These are phyloP conservation scores for Lasiodiplodia sp. DNA, from an alignment of 2,329 filamentous ascomycete genomes.

Conservation along the genomic window DNA sequence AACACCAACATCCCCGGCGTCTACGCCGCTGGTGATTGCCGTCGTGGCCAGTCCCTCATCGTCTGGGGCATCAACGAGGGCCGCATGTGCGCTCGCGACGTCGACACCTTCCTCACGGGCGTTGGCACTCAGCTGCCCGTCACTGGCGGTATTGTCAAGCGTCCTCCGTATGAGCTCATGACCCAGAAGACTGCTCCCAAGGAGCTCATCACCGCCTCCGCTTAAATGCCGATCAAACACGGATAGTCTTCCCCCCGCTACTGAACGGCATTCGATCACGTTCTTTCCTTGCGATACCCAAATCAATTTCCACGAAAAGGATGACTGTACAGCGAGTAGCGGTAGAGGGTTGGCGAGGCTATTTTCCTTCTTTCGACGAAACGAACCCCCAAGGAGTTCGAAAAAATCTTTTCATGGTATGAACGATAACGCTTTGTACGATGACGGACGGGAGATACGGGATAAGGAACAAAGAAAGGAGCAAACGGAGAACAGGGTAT, in stretches of 20 bases:
- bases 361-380: conserved; percentile 4
- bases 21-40: conserved; percentile 94
- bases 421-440: neutral
- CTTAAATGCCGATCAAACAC: conserved; percentile 31
- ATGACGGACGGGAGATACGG: neutral
- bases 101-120: conserved; percentile 85
- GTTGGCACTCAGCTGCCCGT: conserved; percentile 80
- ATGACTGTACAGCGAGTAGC: conserved; percentile 23
- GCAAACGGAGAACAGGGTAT: neutral
- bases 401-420: neutral
- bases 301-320: neutral
- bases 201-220: conserved; percentile 49
- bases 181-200: conserved; percentile 48
- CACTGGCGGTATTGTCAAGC: conserved; percentile 91
- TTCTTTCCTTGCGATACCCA: conserved; percentile 28
- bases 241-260: neutral
- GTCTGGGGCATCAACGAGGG: conserved; percentile 99
- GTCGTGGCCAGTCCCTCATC: conserved; percentile 92
- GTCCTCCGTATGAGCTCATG: conserved; percentile 75
- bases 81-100: conserved; percentile 88
- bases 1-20: conserved; percentile 86
- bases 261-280: conserved; percentile 2
- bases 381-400: neutral
- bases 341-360: conserved; percentile 6
- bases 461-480: neutral